Conservation (phyloP, 208 protist genomes). For the Porcisia deanei region DNA sequence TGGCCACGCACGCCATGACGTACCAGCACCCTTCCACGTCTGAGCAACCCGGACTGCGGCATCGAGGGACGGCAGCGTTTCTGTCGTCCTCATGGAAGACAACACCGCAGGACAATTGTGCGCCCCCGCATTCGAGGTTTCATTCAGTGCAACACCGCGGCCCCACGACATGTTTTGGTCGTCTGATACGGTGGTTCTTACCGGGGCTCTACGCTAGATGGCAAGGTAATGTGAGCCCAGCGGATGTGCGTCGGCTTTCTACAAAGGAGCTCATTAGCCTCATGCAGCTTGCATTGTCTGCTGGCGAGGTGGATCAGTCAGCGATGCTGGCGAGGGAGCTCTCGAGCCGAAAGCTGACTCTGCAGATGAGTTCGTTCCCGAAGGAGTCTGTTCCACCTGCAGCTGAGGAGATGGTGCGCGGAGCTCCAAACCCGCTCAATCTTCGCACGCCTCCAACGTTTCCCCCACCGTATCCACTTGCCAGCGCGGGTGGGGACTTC, state of each 20-base stretch:
- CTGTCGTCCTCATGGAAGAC: conserved; percentile 20
- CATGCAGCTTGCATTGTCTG: conserved; percentile 75
- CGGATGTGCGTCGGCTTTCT: conserved; percentile 27
- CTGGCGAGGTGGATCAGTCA: conserved; percentile 59
- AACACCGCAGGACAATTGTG: conserved; percentile 1
- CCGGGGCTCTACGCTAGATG: conserved; percentile 38
- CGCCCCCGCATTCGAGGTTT: conserved; percentile 20
- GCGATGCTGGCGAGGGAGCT: conserved; percentile 70
- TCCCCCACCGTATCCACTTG: background rate
- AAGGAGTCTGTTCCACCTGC: background rate
- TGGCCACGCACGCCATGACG: conserved; percentile 34
- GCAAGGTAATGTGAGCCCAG: conserved; percentile 25
- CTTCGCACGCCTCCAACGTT: background rate
- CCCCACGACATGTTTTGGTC: conserved; percentile 15
- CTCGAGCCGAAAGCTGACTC: conserved; percentile 44
- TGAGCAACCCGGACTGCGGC: background rate
- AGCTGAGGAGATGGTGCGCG: background rate
- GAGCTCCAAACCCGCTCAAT: background rate
- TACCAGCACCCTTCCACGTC: conserved; percentile 1
- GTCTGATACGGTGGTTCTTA: conserved; percentile 36
- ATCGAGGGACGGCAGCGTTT: conserved; percentile 6
- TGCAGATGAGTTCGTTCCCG: conserved; percentile 25
- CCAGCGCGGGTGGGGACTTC: background rate
- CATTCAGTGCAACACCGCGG: conserved; percentile 28
- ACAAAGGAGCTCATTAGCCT: conserved; percentile 62